Conservation (phyloP, 106 monocot genomes). For the Narthecium ossifragum region DNA sequence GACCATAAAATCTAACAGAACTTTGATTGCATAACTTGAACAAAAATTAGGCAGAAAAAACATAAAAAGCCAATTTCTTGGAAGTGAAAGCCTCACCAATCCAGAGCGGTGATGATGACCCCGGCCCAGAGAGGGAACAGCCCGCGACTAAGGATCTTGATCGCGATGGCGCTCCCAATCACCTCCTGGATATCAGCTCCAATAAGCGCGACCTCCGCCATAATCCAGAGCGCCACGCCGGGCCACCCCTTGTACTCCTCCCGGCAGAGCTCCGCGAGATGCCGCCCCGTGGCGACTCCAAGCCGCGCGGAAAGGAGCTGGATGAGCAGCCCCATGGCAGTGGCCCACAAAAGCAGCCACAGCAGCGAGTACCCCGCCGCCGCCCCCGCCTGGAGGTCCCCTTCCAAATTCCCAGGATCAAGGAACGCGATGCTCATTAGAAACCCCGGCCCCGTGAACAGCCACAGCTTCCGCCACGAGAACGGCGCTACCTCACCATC, state of each 20-base stretch:
- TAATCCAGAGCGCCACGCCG: conserved; percentile 41
- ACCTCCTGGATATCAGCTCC: conserved; percentile 83
- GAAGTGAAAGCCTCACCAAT: conserved; percentile 48
- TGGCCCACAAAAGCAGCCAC: conserved; percentile 63
- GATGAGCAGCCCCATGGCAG: conserved; percentile 49
- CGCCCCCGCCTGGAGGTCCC: conserved; percentile 72
- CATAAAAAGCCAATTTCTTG: not conserved
- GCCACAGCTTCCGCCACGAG: conserved; percentile 75
- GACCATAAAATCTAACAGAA: too few relatives aligned
- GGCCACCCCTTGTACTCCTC: conserved; percentile 66
- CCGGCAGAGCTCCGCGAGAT: conserved; percentile 67
- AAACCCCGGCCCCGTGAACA: conserved; percentile 69
- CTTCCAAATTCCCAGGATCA: conserved; percentile 71
- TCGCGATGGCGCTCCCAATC: conserved; percentile 73
- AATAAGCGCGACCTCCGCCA: conserved; percentile 66
- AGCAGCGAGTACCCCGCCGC: conserved; percentile 65
- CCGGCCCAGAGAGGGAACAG: conserved; percentile 59
- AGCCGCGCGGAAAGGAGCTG: conserved; percentile 63
- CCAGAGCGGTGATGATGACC: conserved; percentile 59
- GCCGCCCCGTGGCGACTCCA: conserved; percentile 60
- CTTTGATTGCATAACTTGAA: too few relatives aligned
- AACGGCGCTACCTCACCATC: conserved; percentile 27
- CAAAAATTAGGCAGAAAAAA: too few relatives aligned
- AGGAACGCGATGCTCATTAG: conserved; percentile 77
- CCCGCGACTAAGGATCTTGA: conserved; percentile 52